Base-by-base conservation (phyloP, 768 basidiomycete genomes). In the Russula brevipes region DNA sequence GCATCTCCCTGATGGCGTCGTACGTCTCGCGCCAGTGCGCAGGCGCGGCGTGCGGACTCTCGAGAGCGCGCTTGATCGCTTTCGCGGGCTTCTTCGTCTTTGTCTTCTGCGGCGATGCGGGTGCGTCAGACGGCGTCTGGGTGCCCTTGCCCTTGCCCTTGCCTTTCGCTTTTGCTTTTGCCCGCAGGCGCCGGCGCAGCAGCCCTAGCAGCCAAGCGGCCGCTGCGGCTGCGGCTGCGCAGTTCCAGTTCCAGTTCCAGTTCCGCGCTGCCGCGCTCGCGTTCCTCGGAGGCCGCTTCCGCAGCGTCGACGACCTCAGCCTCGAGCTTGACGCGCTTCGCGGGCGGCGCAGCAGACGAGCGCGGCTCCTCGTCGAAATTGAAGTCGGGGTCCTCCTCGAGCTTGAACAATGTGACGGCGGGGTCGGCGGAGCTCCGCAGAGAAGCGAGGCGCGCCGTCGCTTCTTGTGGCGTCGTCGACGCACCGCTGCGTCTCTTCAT, bases 1-100 rank as follows among this genome's bases (percentile, higher is more conserved):
- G 81, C 91, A 94, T 94, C 55, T 79, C 78, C 69, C 86, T 85
- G 51, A 94, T 93, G 1, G 80, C 75, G 35, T 81, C 80, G 69
- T 92, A 95, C 4, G 79, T 80, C 64, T 90, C 84, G 46, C 75
- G 74, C 91, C 92, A 94, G 44, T 74, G 71, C 36, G 73, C 71
- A 8, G 91, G 92, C 1, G 83, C 77, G 0, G 88, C 84, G 68
- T 92, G 89, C 0, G 91, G 85, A 0, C 73, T 76, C 3, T 73
- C 79, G 24, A 91, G 74, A 1, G 78, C 71, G 61, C 81, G 80
- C 57, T 77, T 79, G n/a, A 87, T 80, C 1, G 76, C 70, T 69
- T 85, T 89, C 2, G 78, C 71, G 61, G 81, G 80, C 57, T 77
- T 79, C n/a, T 87, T 80, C 1, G 76, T 70, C 69, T 85, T 89